A percentile compares a stretch with the other conserved stretches of the same genome.
phyloP scores from a whole-genome alignment of 139 green algal species.

The Limnomonas spitsbergensis region DNA sequence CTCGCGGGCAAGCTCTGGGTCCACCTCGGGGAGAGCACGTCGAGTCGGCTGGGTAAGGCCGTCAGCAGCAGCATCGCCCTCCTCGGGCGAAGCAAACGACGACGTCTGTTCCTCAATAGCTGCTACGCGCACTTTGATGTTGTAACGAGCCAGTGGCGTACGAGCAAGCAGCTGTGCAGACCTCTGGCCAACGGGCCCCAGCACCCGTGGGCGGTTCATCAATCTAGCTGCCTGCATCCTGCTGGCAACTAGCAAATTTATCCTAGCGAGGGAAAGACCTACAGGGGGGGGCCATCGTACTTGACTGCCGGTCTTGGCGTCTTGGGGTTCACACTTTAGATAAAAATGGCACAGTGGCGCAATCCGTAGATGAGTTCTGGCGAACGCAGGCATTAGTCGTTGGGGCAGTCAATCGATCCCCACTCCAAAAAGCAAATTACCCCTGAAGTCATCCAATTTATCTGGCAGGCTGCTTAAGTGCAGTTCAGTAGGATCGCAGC shows the following conservation, averaged over 20 bases:
- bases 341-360: too few species aligned
- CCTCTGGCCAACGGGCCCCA: not conserved
- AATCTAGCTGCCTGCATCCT: not conserved
- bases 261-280: not conserved
- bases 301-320: not conserved
- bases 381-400: not conserved
- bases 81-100: not conserved
- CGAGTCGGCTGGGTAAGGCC: not conserved
- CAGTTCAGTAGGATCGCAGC: too few species aligned
- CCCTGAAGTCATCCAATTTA: too few species aligned
- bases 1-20: conserved; percentile 8
- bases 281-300: not conserved
- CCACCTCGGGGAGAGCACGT: not conserved
- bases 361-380: not conserved
- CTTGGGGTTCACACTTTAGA: not conserved
- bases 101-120: not conserved
- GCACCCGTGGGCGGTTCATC: not conserved
- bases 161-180: not conserved
- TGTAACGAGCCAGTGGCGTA: not conserved
- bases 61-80: not conserved
- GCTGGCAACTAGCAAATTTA: not conserved
- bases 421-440: too few species aligned
- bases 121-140: not conserved
- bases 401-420: not conserved
- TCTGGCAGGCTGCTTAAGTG: too few species aligned